Conservation (phyloP, 1,139 yeast genomes). For the Suhomyces chickasaworum region DNA sequence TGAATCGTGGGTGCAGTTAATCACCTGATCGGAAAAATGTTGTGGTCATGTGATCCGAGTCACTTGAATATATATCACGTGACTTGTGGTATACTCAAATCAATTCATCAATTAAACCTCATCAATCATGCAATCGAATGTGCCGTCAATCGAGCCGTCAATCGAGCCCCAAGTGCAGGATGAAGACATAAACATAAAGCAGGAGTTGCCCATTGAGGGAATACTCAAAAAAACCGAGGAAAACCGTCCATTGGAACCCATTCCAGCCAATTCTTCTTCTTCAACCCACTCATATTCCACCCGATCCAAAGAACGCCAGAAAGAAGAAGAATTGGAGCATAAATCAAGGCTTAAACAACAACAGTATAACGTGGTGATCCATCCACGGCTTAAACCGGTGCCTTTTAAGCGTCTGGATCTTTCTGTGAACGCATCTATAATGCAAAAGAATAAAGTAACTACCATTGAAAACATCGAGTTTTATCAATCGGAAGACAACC, state of each 20-base stretch:
- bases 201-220: background rate
- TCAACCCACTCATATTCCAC: conserved; percentile 27
- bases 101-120: background rate
- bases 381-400: conserved; percentile 50
- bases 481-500: conserved; percentile 69
- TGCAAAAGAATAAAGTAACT: conserved; percentile 11
- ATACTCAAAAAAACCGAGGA: background rate
- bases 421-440: conserved; percentile 1
- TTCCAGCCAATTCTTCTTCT: conserved; percentile 3
- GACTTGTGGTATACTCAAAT: background rate
- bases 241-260: background rate
- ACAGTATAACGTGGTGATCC: conserved; percentile 36
- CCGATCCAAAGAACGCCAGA: conserved; percentile 24
- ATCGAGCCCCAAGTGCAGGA: conserved; percentile 30
- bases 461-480: conserved; percentile 31
- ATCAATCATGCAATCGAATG: background rate
- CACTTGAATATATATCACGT: background rate
- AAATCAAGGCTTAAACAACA: conserved; percentile 28
- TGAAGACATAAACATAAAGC: conserved; percentile 5
- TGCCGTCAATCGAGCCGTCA: conserved; percentile 16
- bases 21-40: too few relatives aligned
- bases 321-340: conserved; percentile 20
- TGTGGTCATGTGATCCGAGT: too few relatives aligned
- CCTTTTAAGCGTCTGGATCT: conserved; percentile 42
- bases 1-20: too few relatives aligned